Conservation (phyloP, 1,284 basidiomycete genomes). For the Marasmius fiardii region DNA sequence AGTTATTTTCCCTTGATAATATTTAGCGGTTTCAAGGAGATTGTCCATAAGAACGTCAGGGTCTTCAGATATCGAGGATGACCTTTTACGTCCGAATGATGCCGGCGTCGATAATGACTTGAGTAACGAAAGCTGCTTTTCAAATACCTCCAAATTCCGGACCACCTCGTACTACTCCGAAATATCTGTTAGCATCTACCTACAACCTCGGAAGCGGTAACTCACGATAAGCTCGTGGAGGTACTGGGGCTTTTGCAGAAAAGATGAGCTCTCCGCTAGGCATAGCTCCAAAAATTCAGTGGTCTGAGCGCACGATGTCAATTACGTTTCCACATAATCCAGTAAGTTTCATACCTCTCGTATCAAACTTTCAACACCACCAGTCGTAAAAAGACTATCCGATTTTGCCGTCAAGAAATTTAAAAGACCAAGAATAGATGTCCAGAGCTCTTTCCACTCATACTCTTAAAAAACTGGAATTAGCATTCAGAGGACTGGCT, state of each 20-base stretch:
- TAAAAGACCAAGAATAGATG: slow-evolving; percentile 47
- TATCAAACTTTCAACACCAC: slow-evolving; percentile 47
- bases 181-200: background rate
- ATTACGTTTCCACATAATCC: too few species aligned
- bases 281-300: slow-evolving; percentile 48
- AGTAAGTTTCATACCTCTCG: slow-evolving; percentile 54
- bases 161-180: slow-evolving; percentile 61
- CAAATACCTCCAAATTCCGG: slow-evolving; percentile 44
- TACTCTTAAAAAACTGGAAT: slow-evolving; percentile 41
- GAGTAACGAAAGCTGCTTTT: slow-evolving; percentile 43
- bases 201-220: slow-evolving; percentile 6
- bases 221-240: slow-evolving; percentile 61
- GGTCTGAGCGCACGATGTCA: too few species aligned
- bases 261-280: slow-evolving; percentile 43
- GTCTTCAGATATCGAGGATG: slow-evolving; percentile 24
- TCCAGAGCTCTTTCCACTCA: slow-evolving; percentile 63
- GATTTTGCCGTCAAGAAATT: slow-evolving; percentile 51
- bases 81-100: slow-evolving; percentile 17
- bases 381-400: slow-evolving; percentile 45
- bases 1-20: slow-evolving; percentile 51
- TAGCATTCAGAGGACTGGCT: background rate
- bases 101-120: slow-evolving; percentile 33
- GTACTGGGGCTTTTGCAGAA: slow-evolving; percentile 48
- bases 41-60: slow-evolving; percentile 37
- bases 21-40: slow-evolving; percentile 39